These are phyloP conservation scores for Sungouiella blattae DNA, from an alignment of 805 yeast genomes.

Conservation along the genomic window DNA sequence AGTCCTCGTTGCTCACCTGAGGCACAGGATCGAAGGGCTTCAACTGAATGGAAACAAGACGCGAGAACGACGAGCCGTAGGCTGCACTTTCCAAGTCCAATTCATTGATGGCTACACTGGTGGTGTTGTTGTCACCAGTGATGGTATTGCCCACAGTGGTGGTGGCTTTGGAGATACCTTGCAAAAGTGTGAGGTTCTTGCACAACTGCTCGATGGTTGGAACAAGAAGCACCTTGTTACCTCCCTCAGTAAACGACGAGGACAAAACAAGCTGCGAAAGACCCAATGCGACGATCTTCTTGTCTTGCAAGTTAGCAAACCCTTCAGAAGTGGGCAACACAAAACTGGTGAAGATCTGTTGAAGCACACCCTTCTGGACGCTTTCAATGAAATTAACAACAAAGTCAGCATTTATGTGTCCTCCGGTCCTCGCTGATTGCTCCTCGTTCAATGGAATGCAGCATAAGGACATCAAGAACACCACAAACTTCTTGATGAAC, in stretches of 20 bases:
- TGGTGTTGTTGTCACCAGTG: constrained; percentile 15
- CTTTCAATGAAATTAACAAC: constrained; percentile 63
- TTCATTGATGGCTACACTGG: constrained; percentile 37
- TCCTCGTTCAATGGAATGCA: constrained; percentile 30
- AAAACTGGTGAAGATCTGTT: constrained; percentile 46
- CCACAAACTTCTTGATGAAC: constrained; percentile 65
- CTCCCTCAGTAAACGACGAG: constrained; percentile 17
- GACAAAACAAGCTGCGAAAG: constrained; percentile 40
- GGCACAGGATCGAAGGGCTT: constrained; percentile 71
- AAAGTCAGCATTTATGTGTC: constrained; percentile 41
- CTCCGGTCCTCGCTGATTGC: constrained; percentile 31
- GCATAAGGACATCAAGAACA: constrained; percentile 56
- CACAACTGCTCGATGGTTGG: constrained; percentile 31
- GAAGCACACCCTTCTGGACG: constrained; percentile 62
- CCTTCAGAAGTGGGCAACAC: constrained; percentile 50
- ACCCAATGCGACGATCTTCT: constrained; percentile 53
- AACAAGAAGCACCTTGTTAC: constrained; percentile 19
- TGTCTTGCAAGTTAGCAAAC: constrained; percentile 50
- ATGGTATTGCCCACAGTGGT: constrained; percentile 16
- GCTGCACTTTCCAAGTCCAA: constrained; percentile 61
- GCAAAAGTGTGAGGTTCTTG: constrained; percentile 25
- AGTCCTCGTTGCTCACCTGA: constrained; percentile 39
- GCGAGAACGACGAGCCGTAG: constrained; percentile 84
- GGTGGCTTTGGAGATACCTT: constrained; percentile 22
- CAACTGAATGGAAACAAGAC: constrained; percentile 57